Percentiles rank a stretch among this genome's conserved stretches.
These are phyloP conservation scores for Oxyria digyna DNA, from an alignment of 148 eudicot species.

Conservation along the genomic window DNA sequence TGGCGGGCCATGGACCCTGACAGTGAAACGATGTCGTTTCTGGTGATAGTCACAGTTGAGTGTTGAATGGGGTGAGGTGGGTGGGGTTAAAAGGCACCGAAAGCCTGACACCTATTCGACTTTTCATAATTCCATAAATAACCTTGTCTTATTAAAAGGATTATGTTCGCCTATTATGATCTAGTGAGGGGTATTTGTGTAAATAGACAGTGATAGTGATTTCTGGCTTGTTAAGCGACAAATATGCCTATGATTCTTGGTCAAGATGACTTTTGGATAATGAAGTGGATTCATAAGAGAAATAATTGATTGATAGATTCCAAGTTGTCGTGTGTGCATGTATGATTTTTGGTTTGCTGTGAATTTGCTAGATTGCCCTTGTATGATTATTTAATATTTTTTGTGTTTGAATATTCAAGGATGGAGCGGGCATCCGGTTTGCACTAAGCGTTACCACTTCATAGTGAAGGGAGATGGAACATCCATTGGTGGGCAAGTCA, in stretches of 20 bases:
- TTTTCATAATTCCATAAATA: background rate
- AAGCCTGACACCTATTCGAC: too few relatives aligned
- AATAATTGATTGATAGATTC: background rate
- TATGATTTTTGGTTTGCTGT: background rate
- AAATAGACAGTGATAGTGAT: background rate
- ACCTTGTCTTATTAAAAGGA: background rate
- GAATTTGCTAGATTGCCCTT: background rate
- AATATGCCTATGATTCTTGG: background rate
- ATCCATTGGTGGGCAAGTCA: conserved; percentile 62
- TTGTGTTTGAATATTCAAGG: conserved; percentile 20
- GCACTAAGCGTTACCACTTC: conserved; percentile 52
- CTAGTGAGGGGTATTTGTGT: background rate
- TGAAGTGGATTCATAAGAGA: background rate
- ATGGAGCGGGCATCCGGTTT: conserved; percentile 67
- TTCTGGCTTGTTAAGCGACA: background rate
- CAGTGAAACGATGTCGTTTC: conserved; percentile 1
- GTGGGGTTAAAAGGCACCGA: background rate
- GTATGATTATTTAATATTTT: background rate
- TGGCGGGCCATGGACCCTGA: background rate
- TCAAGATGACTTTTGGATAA: background rate
- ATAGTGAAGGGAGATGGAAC: conserved; percentile 53
- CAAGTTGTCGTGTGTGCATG: background rate
- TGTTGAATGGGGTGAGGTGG: conserved; percentile 1
- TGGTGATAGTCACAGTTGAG: background rate
- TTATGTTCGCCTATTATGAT: background rate